Conservation (phyloP, 371 early-diverging fungal species). For the Syncephalis plumigaleata region DNA sequence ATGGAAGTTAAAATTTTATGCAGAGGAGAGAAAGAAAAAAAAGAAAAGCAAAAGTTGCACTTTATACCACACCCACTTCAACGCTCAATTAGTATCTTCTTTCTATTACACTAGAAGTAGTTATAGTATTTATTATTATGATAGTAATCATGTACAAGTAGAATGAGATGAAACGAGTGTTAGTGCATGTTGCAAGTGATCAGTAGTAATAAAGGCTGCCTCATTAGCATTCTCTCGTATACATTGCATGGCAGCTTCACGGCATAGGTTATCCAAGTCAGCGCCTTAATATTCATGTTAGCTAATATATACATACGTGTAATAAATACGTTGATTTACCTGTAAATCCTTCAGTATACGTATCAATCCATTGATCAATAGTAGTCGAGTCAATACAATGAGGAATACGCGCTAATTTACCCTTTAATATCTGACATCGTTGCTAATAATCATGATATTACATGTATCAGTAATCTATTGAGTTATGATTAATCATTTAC, state of each 20-base stretch:
- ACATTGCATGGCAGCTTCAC: slow-evolving; percentile 38
- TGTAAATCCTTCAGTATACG: slow-evolving; percentile 24
- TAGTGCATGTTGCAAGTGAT: neutral
- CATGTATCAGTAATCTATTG: slow-evolving; percentile 4
- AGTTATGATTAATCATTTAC: slow-evolving; percentile 11
- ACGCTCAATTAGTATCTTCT: no score
- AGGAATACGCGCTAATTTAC: slow-evolving; percentile 38
- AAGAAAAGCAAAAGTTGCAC: no score
- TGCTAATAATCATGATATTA: slow-evolving; percentile 5
- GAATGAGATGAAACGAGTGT: no score
- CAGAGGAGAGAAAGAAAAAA: no score
- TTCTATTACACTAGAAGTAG: no score
- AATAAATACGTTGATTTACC: no score
- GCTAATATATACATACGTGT: no score
- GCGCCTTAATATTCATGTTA: no score
- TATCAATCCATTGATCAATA: slow-evolving; percentile 9
- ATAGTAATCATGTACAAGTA: no score
- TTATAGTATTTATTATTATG: no score
- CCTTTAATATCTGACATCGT: slow-evolving; percentile 8
- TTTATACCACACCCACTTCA: no score
- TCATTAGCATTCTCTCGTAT: slow-evolving; percentile 30
- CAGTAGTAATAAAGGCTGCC: slow-evolving; percentile 13
- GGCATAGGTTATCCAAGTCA: slow-evolving; percentile 35
- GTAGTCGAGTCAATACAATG: slow-evolving; percentile 16
- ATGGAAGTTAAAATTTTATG: no score